Evolutionary conservation across 1,284 basidiomycete species (phyloP).

Genomic region (Trametes polyzona): DNA sequence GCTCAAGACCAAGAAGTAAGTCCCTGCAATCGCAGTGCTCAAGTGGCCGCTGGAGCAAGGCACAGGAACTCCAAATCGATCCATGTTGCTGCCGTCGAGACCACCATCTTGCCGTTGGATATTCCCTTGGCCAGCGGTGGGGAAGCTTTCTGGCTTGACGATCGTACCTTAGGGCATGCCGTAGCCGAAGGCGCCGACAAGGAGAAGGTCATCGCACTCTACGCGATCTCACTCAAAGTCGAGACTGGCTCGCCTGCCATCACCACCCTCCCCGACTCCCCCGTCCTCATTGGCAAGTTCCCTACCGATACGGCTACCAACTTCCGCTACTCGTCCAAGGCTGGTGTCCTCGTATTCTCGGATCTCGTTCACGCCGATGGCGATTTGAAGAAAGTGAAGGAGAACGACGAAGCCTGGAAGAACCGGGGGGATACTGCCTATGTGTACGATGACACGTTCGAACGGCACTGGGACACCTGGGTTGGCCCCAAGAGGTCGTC

Average conservation of each 20-base stretch:
- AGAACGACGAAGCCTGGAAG: constrained; percentile 73
- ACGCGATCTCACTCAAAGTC: constrained; percentile 56
- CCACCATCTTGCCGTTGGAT: constrained; percentile 49
- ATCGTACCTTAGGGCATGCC: constrained; percentile 68
- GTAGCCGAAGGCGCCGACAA: constrained; percentile 54
- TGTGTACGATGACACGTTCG: constrained; percentile 80
- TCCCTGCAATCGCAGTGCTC: constrained; percentile 16
- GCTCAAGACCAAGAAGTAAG: constrained; percentile 72
- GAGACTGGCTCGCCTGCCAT: constrained; percentile 30
- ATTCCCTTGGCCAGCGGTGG: constrained; percentile 65
- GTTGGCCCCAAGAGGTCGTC: constrained; percentile 69
- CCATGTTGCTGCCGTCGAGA: constrained; percentile 61
- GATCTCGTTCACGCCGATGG: constrained; percentile 79
- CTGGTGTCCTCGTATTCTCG: constrained; percentile 71
- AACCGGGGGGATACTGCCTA: constrained; percentile 73
- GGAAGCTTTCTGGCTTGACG: constrained; percentile 77
- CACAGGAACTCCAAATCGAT: constrained; percentile 71
- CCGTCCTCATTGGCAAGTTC: constrained; percentile 48
- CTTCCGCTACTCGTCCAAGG: constrained; percentile 63
- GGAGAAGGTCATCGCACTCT: constrained; percentile 55
- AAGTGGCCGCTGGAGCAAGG: neutral
- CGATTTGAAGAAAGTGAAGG: constrained; percentile 64
- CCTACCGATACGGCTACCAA: constrained; percentile 68
- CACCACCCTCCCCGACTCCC: constrained; percentile 39
- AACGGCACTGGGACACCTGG: constrained; percentile 93